These are phyloP conservation scores for Ceratocystis albifundus DNA, from an alignment of 2,329 filamentous ascomycete genomes.

Conservation along the genomic window DNA sequence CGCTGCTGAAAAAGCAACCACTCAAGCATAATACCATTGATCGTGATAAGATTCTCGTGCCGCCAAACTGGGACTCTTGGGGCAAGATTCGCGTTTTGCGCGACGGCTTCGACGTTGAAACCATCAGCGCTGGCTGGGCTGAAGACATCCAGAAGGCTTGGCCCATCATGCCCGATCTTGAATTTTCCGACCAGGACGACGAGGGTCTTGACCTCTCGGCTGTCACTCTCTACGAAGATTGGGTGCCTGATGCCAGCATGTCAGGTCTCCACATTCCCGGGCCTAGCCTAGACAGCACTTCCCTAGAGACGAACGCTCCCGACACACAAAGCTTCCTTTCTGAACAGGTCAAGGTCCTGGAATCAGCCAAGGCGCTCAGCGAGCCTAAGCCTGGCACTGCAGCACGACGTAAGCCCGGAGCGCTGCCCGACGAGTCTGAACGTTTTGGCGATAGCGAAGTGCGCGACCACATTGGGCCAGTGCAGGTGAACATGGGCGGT, in stretches of 20 bases:
- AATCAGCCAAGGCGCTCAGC: constrained; percentile 31
- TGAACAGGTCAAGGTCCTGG: constrained; percentile 63
- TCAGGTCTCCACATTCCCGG: constrained; percentile 48
- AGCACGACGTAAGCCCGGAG: constrained; percentile 39
- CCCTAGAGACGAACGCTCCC: constrained; percentile 26
- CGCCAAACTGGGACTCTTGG: constrained; percentile 97
- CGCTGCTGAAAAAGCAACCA: constrained; percentile 63
- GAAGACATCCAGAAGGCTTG: constrained; percentile 59
- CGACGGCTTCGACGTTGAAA: constrained; percentile 86
- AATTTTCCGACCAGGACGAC: constrained; percentile 21
- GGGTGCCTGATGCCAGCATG: constrained; percentile 62
- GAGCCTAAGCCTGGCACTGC: constrained; percentile 9
- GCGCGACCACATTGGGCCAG: constrained; percentile 79
- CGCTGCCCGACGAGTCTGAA: constrained; percentile 26
- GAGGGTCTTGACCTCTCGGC: constrained; percentile 18
- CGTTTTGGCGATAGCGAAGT: constrained; percentile 28
- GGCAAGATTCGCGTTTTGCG: constrained; percentile 88
- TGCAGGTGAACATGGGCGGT: constrained; percentile 96
- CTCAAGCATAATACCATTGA: constrained; percentile 87
- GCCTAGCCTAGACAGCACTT: constrained; percentile 28
- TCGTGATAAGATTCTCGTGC: constrained; percentile 85
- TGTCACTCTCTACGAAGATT: constrained; percentile 52
- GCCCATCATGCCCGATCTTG: constrained; percentile 29
- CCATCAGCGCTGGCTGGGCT: constrained; percentile 73
- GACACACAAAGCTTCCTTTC: constrained; percentile 69